These are phyloP conservation scores for Diaporthe sp. DNA, from an alignment of 2,329 filamentous ascomycete genomes.

Conservation along the genomic window DNA sequence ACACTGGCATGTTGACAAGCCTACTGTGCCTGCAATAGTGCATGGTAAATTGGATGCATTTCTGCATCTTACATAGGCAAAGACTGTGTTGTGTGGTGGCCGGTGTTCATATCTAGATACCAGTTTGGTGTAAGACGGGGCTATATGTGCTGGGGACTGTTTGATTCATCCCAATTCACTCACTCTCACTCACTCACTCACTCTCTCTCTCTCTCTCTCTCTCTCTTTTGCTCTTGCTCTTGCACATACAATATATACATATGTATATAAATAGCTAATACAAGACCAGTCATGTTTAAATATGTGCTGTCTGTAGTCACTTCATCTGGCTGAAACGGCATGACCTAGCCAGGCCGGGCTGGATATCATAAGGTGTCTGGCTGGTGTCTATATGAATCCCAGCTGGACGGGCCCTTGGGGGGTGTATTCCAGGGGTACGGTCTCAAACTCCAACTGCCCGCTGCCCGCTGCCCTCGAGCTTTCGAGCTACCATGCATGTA, in stretches of 20 bases:
- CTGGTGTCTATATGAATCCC: not conserved
- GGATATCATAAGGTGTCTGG: not conserved
- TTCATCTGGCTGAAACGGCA: conserved; percentile 5
- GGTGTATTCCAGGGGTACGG: not conserved
- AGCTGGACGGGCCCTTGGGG: not conserved
- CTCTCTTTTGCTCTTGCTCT: too few relatives aligned
- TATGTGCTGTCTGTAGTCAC: not conserved
- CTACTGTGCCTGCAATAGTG: not conserved
- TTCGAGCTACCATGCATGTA: not conserved
- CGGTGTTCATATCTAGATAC: not conserved
- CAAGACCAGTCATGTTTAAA: not conserved
- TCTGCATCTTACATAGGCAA: not conserved
- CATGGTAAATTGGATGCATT: not conserved
- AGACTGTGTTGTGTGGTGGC: too few relatives aligned
- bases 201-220: not conserved
- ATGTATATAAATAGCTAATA: too few relatives aligned
- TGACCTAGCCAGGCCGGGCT: not conserved
- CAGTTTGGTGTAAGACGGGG: not conserved
- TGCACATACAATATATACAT: too few relatives aligned
- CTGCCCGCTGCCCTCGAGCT: not conserved
- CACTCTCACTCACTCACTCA: not conserved
- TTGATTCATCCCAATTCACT: not conserved
- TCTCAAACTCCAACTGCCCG: not conserved
- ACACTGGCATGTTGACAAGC: conserved; percentile 2
- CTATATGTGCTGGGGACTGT: not conserved